Conservation (phyloP, 1,284 basidiomycete species). For the Waitea zeae region DNA sequence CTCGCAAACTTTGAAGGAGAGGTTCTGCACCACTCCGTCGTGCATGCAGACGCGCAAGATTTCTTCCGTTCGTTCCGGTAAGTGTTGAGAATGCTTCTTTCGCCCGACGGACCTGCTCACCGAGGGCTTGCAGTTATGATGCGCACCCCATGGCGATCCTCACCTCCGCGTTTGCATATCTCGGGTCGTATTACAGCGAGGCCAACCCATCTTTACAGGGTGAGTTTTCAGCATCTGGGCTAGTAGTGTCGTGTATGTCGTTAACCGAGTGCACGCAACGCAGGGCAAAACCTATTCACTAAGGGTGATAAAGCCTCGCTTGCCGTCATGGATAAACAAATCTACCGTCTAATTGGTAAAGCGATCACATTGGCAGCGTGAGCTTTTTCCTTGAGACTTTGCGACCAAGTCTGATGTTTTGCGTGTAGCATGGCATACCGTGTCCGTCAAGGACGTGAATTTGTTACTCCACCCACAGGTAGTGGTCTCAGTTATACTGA, state of each 20-base stretch:
- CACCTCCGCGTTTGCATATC: conserved; percentile 68
- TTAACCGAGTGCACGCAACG: neutral
- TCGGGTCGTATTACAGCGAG: conserved; percentile 73
- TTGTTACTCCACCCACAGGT: conserved; percentile 75
- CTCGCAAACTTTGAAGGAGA: conserved; percentile 50
- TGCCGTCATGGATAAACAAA: conserved; percentile 77
- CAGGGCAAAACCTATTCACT: conserved; percentile 68
- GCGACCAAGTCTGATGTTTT: neutral
- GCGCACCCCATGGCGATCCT: conserved; percentile 83
- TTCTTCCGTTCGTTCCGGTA: conserved; percentile 70
- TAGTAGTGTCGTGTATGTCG: neutral
- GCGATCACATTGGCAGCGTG: conserved; percentile 75
- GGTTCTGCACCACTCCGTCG: conserved; percentile 60
- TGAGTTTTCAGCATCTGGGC: conserved; percentile 9
- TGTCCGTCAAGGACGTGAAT: conserved; percentile 72
- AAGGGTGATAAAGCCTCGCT: conserved; percentile 47
- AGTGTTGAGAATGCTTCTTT: conserved; percentile 8
- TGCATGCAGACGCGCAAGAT: conserved; percentile 64
- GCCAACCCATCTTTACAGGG: conserved; percentile 68
- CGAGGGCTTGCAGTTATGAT: conserved; percentile 39
- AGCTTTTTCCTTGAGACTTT: conserved; percentile 11
- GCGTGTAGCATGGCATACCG: conserved; percentile 73
- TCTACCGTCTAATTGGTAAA: conserved; percentile 75
- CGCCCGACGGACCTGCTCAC: neutral
- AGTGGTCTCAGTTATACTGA: conserved; percentile 68